Evolutionary conservation across 2,329 filamentous ascomycete genomes (phyloP), one percentile per base, ranked within the genome.

Genomic region (Epichloe gansuensis): DNA sequence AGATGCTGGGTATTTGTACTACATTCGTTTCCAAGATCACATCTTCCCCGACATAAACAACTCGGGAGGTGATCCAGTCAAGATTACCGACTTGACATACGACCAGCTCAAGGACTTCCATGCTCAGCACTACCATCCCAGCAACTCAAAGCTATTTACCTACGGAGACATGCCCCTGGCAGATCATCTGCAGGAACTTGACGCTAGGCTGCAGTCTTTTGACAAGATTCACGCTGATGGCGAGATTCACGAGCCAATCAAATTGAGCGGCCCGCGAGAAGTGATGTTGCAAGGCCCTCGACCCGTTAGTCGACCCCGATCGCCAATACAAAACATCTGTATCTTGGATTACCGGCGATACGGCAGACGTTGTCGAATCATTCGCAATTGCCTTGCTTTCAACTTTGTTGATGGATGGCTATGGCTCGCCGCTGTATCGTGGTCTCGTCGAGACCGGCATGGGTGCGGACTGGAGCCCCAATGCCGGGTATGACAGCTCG

Each of bases 41-140:
- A 88, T 98, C 51, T 93, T 95, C 65, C 93, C 93, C 0, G 85
- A 86, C 39, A 86, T 98, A 67, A 87, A 98, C 72, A 97, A 98
- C 71, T 97, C 91, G 1, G 93, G 93, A 37, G 93, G 93, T 52
- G 93, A 98, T 65, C 93, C 93, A 0, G 85, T 93, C 63, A 94
- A 91, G 69, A 98, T 98, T 62, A 96, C 93, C 34, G 88, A 97
- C 61, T 73, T 98, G 55, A 97, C 91, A 1, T 91, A 96, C 68
- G 82, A 91, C 62, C 88, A 96, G 66, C 75, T 98, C 48, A 86
- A 83, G 63, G 80, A 85, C 43, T 98, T 95, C 67, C 94, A 97
- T 59, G 84, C 84, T 44, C 82, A 90, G 59, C 90, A 98, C 69
- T 98, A 98, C 67, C 91, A 98, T 67, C 93, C 93, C 0, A 97